Base-by-base conservation (phyloP, 805 yeast genomes). In the Nakazawaea sp. region DNA sequence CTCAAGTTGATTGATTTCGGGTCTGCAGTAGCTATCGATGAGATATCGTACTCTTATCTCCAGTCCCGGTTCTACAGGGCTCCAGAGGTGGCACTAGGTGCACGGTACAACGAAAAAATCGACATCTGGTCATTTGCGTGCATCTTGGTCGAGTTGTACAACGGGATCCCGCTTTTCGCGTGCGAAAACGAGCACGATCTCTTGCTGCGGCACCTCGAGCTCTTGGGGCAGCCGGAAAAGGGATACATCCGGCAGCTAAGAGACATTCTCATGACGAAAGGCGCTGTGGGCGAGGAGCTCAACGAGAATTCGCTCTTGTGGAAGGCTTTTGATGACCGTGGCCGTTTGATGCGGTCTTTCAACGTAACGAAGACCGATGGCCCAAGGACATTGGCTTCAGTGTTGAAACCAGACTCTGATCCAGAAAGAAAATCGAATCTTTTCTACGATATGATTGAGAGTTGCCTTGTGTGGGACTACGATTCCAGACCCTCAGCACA, bases 111-210 rank as follows among this genome's bases (percentile, higher is more conserved):
- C 42, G 53, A 55, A n/a, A 66, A 60, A 45, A 73, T 75, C 26
- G 81, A 74, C 47, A 61, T 90, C 78, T 92, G 99, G 99, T 90
- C 97, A 0, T 63, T 89, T 30, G 98, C 96, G 0, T 84, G 97
- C 54, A 86, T 92, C 35, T 75, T 87, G 24, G 94, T 92, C 1
- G 99, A 92, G 57, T 62, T 90, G 33, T 89, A 83, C 47, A 68
- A 45, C 48, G 81, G 81, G 45, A 63, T 21, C 43, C 74, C 58
- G 0, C 42, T 72, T 10, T 62, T 74, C 27, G 72, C 77, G 4
- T 75, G 73, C 1, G 61, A 58, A 30, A 65, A 65, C 39, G 80
- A 75, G 43, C 51, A 59, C 21, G 75, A 71, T 31, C 68, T 74
- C 32, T 47, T 72, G 23, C 65, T 67, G 1, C 51, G 57, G 16